phyloP scores from a whole-genome alignment of 139 green algal genomes.

The Pycnococcus provasolii region DNA sequence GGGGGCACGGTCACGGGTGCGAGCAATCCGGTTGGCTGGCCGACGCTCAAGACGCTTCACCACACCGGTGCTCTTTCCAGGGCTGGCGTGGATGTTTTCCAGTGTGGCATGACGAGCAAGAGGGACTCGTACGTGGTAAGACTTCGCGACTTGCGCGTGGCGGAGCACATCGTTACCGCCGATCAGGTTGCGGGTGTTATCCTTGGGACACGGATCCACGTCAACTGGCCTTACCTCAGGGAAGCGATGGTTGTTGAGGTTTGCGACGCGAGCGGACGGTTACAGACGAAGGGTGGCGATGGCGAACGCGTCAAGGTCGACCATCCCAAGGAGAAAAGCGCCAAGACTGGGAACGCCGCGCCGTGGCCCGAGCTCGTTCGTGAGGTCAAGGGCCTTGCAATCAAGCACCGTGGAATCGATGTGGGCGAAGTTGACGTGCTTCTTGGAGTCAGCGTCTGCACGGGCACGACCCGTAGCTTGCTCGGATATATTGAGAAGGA shows the following conservation, averaged over 20 bases:
- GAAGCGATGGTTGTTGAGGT: conserved; percentile 25
- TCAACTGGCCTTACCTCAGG: conserved; percentile 80
- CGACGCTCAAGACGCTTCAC: conserved; percentile 56
- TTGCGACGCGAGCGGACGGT: conserved; percentile 13
- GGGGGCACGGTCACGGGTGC: conserved; percentile 19
- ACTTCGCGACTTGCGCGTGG: conserved; percentile 34
- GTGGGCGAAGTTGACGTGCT: conserved; percentile 39
- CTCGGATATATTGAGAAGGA: conserved; percentile 72
- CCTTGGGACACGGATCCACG: conserved; percentile 57
- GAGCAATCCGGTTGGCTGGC: conserved; percentile 19
- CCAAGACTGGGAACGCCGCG: neutral
- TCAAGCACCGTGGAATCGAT: conserved; percentile 42
- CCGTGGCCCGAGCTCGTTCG: conserved; percentile 4
- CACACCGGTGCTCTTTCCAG: conserved; percentile 37
- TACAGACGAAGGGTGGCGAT: no score
- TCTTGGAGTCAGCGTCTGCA: conserved; percentile 56
- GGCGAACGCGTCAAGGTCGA: neutral
- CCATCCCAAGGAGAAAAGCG: neutral
- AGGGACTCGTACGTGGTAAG: conserved; percentile 67
- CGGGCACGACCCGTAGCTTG: conserved; percentile 46
- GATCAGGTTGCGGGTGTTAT: conserved; percentile 34
- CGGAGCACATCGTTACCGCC: conserved; percentile 9
- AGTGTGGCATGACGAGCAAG: conserved; percentile 46
- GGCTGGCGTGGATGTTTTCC: conserved; percentile 63
- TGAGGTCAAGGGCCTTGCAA: conserved; percentile 3